Percentiles rank a stretch among this genome's conserved stretches.
Conservation (phyloP, 2,329 filamentous ascomycete genomes). For the Neonectria coccinea region DNA sequence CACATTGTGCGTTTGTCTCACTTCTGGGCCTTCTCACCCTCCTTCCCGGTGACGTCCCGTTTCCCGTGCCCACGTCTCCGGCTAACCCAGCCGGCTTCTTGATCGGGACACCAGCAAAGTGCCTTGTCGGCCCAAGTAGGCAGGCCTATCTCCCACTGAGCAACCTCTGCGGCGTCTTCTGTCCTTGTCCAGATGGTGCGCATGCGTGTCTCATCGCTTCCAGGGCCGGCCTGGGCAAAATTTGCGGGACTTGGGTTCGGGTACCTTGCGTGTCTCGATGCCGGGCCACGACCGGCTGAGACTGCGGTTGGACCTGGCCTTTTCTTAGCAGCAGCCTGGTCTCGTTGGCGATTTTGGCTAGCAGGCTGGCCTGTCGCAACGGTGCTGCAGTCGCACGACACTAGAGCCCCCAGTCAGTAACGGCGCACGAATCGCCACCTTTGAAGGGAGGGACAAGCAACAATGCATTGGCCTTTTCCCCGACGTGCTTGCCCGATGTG, state of each 20-base stretch:
- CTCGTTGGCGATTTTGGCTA: constrained; percentile 17
- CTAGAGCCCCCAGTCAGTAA: constrained; percentile 34
- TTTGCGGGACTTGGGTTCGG: constrained; percentile 39
- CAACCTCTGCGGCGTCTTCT: constrained; percentile 1
- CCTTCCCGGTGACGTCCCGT: constrained; percentile 18
- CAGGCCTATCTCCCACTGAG: constrained; percentile 6
- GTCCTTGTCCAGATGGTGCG: constrained; percentile 22
- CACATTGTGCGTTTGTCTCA: constrained; percentile 18
- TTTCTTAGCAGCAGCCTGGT: constrained; percentile 8
- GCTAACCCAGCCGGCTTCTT: constrained; percentile 29
- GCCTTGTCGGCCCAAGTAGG: constrained; percentile 14
- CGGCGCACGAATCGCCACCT: constrained; percentile 39
- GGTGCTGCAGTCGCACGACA: constrained; percentile 42
- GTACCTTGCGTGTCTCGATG: constrained; percentile 40
- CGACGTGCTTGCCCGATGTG: constrained; percentile 15
- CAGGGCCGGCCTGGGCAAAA: constrained; percentile 16
- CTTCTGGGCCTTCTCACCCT: constrained; percentile 10
- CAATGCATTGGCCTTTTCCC: constrained; percentile 7
- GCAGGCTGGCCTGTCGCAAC: constrained; percentile 38
- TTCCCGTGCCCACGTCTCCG: constrained; percentile 31
- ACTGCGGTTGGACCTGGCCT: constrained; percentile 10
- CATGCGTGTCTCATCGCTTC: constrained; percentile 25
- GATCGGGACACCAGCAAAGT: constrained; percentile 8
- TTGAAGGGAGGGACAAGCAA: neutral
- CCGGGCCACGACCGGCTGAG: constrained; percentile 26